A percentile compares a stretch with the other conserved stretches of the same genome.
Conservation (phyloP, 2,329 filamentous ascomycete genomes). For the Fusarium acutatum region DNA sequence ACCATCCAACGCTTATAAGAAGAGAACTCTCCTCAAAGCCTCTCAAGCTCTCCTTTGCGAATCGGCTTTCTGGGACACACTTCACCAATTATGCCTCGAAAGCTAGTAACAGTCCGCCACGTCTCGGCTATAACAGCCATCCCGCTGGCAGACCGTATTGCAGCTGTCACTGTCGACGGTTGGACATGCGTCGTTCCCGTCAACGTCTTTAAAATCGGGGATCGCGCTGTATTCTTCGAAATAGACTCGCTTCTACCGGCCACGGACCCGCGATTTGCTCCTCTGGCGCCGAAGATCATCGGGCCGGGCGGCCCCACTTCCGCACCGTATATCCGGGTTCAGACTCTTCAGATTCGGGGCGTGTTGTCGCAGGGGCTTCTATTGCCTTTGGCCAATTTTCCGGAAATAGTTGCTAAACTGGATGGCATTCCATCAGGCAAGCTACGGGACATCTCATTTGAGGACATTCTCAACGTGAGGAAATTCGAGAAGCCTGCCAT, state of each 20-base stretch:
- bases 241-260: slow-evolving; percentile 37
- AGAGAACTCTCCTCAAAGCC: neutral
- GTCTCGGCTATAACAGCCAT: slow-evolving; percentile 30
- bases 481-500: slow-evolving; percentile 28
- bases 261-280: slow-evolving; percentile 28
- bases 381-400: slow-evolving; percentile 29
- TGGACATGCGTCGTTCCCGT: slow-evolving; percentile 35
- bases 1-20: neutral
- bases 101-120: slow-evolving; percentile 34
- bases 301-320: neutral
- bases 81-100: slow-evolving; percentile 27
- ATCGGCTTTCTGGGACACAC: no score
- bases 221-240: slow-evolving; percentile 34
- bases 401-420: slow-evolving; percentile 10
- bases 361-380: slow-evolving; percentile 36
- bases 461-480: slow-evolving; percentile 25
- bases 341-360: slow-evolving; percentile 25
- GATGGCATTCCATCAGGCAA: neutral
- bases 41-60: neutral
- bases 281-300: slow-evolving; percentile 10
- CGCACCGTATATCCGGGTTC: slow-evolving; percentile 27
- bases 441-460: slow-evolving; percentile 26
- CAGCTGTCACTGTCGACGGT: slow-evolving; percentile 29
- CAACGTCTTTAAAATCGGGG: slow-evolving; percentile 22
- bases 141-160: slow-evolving; percentile 29